Evolutionary conservation across 495 filamentous ascomycete species (phyloP).

Genomic region (Penicillium paxilli): DNA sequence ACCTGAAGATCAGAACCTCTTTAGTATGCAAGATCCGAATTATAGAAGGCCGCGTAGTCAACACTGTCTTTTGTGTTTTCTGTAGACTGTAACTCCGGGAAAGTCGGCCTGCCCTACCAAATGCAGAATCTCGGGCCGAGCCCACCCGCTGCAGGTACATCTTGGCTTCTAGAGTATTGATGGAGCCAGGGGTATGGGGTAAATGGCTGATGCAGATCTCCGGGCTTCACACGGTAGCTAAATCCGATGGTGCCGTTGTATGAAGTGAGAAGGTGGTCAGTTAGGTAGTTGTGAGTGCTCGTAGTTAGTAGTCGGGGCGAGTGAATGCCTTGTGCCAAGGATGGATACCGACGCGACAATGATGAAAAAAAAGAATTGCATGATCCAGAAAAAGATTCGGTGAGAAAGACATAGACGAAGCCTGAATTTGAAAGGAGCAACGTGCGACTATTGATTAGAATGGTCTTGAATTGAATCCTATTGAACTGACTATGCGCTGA

Average conservation of each 20-base stretch:
- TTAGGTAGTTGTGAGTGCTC: too few relatives aligned
- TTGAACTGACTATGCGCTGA: not conserved
- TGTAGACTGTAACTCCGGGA: not conserved
- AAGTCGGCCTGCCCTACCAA: slow-evolving; percentile 1
- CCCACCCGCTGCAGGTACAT: not conserved
- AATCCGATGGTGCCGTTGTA: not conserved
- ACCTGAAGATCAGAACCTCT: not conserved
- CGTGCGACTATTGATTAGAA: too few relatives aligned
- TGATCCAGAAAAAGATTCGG: too few relatives aligned
- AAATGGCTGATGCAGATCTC: not conserved
- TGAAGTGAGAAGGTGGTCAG: too few relatives aligned
- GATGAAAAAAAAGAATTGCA: too few relatives aligned
- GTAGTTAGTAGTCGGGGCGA: too few relatives aligned
- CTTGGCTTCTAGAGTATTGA: not conserved
- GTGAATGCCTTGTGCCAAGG: too few relatives aligned
- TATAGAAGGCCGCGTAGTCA: not conserved
- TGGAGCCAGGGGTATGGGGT: not conserved
- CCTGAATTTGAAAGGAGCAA: too few relatives aligned
- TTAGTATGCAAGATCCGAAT: not conserved
- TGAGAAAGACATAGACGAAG: too few relatives aligned
- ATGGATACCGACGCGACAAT: too few relatives aligned
- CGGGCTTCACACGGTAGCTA: not conserved
- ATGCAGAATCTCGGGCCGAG: slow-evolving; percentile 8
- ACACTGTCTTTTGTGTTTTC: not conserved
- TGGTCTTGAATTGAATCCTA: not conserved